These are phyloP conservation scores for Eucalyptus pauciflora DNA, from an alignment of 345 rosid genomes.

Conservation along the genomic window DNA sequence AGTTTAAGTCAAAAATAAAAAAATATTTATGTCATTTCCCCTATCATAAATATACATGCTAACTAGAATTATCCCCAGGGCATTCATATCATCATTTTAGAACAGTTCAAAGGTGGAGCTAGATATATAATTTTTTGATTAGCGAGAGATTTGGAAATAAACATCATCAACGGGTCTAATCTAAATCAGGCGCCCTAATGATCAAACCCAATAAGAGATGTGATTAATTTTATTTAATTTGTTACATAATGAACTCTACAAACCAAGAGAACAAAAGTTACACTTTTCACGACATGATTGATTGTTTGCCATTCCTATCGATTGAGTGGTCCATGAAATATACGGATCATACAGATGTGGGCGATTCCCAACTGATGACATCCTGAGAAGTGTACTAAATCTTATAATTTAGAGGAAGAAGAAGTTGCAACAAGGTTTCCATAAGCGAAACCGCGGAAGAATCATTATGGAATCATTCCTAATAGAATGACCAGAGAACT, in stretches of 20 bases:
- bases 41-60: background rate
- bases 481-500: background rate
- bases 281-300: background rate
- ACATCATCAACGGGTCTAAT: background rate
- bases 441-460: background rate
- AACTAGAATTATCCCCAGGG: background rate
- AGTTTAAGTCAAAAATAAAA: too few relatives aligned
- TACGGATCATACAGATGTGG: background rate
- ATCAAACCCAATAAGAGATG: background rate
- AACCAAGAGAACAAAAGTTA: background rate
- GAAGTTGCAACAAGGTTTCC: background rate
- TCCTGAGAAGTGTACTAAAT: background rate
- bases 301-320: rapidly evolving
- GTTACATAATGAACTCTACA: background rate
- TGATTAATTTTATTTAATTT: background rate
- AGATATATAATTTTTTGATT: background rate
- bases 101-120: background rate
- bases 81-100: background rate
- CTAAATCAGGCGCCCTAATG: background rate
- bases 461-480: background rate
- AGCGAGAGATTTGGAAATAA: background rate
- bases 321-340: rapidly evolving
- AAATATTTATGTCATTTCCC: too few relatives aligned
- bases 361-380: rapidly evolving
- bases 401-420: background rate